Evolutionary conservation across 805 yeast genomes (phyloP), one percentile per base, ranked within the genome.

Genomic region (Saturnispora bothae): DNA sequence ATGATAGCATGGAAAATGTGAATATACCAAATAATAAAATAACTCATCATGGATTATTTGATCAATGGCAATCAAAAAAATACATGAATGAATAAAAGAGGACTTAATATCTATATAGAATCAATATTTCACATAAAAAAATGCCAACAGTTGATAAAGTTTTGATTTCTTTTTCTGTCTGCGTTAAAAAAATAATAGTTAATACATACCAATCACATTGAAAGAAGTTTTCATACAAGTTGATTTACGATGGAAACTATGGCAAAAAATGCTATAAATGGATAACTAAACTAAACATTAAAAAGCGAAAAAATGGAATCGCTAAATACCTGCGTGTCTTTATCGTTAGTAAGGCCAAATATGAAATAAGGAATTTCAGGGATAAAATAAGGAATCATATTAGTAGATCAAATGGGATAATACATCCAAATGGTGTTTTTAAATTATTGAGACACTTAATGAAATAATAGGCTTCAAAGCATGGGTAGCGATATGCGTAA

Each of bases 1-100:
- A 52, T 35, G 53, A 52, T 36, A 33, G 36, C 9, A 17, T 34
- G 12, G 38, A 38, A 16, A 16, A 5, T 16, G 14, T 19, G 14
- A 26, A 17, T 35, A 26, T 26, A 26, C 43, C 41, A 5, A 2
- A 14, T 6, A 23, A 16, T 22, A 31, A 19, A 25, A 22, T 12
- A 15, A 9, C 27, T 26, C n/a, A 12, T 7, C 5, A 18, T 6
- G 21, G 7, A 17, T n/a, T n/a, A 22, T 34, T 21, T 12, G 26
- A 21, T 9, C 18, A 17, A n/a, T 31, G 15, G 15, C 15, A 15
- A 12, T 15, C 12, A 15, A 7, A 22, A 22, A 7, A 20, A 20
- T 13, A 18, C 9, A n/a, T n/a, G n/a, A n/a, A n/a, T n/a, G n/a
- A n/a, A n/a, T n/a, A n/a, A n/a, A n/a, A n/a, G n/a, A n/a, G n/a